Evolutionary conservation across 441 rosid species (phyloP).

Genomic region (Euphorbia celastroides): DNA sequence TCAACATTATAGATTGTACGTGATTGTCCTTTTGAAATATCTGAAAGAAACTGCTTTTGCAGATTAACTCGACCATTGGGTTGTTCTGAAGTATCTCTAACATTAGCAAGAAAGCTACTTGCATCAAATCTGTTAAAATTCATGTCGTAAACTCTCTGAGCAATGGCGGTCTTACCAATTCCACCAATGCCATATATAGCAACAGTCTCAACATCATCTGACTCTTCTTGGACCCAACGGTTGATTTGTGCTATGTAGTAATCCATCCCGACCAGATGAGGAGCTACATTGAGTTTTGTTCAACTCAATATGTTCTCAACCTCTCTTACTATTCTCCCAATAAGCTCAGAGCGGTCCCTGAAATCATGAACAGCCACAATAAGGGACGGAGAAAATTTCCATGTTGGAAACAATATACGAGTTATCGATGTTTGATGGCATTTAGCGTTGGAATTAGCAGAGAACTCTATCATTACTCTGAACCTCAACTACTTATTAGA

Average conservation of each 20-base stretch:
- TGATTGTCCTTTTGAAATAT: constrained; percentile 7
- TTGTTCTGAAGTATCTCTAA: constrained; percentile 11
- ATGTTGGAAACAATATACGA: too few species aligned
- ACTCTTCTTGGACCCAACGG: constrained; percentile 16
- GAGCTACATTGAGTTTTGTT: constrained; percentile 12
- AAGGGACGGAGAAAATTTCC: not conserved
- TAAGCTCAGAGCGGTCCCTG: constrained; percentile 17
- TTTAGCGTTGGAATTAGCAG: too few species aligned
- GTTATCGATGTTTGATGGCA: too few species aligned
- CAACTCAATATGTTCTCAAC: constrained; percentile 13
- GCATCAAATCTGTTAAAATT: constrained; percentile 13
- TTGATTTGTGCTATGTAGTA: constrained; percentile 7
- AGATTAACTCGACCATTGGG: constrained; percentile 7
- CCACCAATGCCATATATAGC: constrained; percentile 17
- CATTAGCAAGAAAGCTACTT: constrained; percentile 15
- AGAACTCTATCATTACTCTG: too few species aligned
- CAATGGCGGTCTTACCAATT: constrained; percentile 19
- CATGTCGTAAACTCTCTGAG: constrained; percentile 13
- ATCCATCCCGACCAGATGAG: constrained; percentile 27
- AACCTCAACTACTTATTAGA: too few species aligned
- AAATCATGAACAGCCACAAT: not conserved
- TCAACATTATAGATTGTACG: constrained; percentile 11
- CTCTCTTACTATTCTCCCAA: constrained; percentile 17
- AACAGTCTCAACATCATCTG: constrained; percentile 14
- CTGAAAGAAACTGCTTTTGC: constrained; percentile 13